These are phyloP conservation scores for Trypanosoma caninum DNA, from an alignment of 208 protist genomes.

Conservation along the genomic window DNA sequence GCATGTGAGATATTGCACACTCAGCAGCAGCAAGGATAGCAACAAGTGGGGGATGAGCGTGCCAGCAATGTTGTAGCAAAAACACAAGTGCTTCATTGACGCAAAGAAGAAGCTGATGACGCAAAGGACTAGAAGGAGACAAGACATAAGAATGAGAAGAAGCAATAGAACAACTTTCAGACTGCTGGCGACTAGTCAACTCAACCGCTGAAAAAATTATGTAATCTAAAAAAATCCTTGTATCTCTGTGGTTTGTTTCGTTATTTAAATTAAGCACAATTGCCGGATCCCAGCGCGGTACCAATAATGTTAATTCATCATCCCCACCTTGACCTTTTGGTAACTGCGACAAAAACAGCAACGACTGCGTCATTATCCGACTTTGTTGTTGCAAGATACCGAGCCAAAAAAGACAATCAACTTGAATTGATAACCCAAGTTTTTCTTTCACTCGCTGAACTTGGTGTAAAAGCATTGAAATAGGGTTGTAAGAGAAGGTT, in stretches of 20 bases:
- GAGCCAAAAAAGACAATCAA: conserved; percentile 17
- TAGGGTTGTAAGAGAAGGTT: too few relatives aligned
- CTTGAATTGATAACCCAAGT: conserved; percentile 10
- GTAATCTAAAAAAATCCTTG: not conserved
- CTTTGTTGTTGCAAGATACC: not conserved
- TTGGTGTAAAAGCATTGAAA: conserved; percentile 1
- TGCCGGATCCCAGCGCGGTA: too few relatives aligned
- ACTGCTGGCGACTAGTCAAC: not conserved
- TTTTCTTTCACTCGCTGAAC: conserved; percentile 1
- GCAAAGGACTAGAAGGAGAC: not conserved
- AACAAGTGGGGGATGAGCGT: not conserved
- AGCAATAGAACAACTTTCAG: not conserved
- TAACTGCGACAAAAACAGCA: too few relatives aligned
- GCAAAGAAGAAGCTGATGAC: conserved; percentile 1
- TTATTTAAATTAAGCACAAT: too few relatives aligned
- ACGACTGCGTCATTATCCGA: not conserved
- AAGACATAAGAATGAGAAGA: not conserved
- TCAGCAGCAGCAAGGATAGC: not conserved
- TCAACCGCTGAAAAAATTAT: not conserved
- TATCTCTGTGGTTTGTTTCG: too few relatives aligned
- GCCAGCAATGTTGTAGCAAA: conserved; percentile 6
- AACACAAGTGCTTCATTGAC: conserved; percentile 8
- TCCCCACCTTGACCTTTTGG: too few relatives aligned
- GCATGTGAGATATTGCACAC: not conserved
- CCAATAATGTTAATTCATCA: too few relatives aligned